A percentile compares a stretch with the other conserved stretches of the same genome.
phyloP scores from a whole-genome alignment of 805 yeast genomes.

The Wickerhamomyces rabaulensis region DNA sequence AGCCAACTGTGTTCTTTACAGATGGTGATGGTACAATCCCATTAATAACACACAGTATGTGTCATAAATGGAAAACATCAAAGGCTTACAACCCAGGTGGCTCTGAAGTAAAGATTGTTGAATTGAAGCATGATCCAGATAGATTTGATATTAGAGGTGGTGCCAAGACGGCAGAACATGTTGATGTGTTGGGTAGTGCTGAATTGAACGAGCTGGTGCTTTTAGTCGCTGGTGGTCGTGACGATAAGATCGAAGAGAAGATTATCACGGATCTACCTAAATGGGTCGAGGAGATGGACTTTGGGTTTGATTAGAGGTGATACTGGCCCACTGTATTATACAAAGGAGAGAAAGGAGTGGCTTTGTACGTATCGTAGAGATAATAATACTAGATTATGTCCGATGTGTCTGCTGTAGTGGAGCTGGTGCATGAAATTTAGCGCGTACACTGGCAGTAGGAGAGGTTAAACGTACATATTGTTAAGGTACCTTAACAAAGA shows the following conservation, averaged over 20 bases:
- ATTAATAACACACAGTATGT: conserved; percentile 77
- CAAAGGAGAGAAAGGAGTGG: background rate
- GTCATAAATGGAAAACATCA: conserved; percentile 82
- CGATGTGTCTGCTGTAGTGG: too few species aligned
- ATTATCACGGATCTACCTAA: conserved; percentile 53
- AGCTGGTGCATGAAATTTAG: too few species aligned
- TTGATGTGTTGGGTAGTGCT: conserved; percentile 90
- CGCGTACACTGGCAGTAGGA: too few species aligned
- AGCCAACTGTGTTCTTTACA: conserved; percentile 68
- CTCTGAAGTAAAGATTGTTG: conserved; percentile 71
- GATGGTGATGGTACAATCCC: conserved; percentile 98
- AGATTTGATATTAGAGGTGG: conserved; percentile 95
- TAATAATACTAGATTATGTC: too few species aligned
- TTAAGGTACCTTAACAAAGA: too few species aligned
- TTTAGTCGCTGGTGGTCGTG: conserved; percentile 77
- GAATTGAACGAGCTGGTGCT: conserved; percentile 83
- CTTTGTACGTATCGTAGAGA: too few species aligned
- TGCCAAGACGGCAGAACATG: conserved; percentile 96
- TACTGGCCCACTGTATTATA: background rate
- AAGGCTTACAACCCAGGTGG: conserved; percentile 78
- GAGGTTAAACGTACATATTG: too few species aligned
- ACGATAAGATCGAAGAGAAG: conserved; percentile 58
- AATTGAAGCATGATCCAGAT: conserved; percentile 90
- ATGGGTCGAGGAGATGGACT: conserved; percentile 41
- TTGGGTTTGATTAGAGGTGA: conserved; percentile 11